Evolutionary conservation across 2,329 filamentous ascomycete genomes (phyloP), one percentile per base, ranked within the genome.

Genomic region (Decorospora gaudefroyi): DNA sequence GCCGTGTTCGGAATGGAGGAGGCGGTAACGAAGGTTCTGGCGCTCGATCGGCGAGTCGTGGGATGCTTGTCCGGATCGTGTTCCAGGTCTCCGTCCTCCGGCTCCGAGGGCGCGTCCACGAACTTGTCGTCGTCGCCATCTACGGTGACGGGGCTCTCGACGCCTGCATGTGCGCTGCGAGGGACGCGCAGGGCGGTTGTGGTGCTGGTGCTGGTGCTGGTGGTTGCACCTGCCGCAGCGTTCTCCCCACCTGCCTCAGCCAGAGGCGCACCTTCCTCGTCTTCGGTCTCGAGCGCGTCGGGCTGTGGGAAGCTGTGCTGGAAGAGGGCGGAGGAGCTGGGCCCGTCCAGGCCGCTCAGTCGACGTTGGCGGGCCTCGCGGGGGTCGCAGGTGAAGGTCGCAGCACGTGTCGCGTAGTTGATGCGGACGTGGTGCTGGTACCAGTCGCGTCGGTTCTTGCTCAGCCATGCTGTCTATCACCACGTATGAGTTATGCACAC

Each of bases 401-500:
- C 72, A 4, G 72, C 53, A 43, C 67, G 71, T 22, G 65, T 71
- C 42, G 71, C 73, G 57, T 74, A 69, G 57, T 71, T 68, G 67
- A 73, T 69, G 54, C 69, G 64, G 15, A 76, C 62, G 52, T 77
- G 74, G 57, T 74, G 69, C 54, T 73, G 79, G 67, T 84, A 85
- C 83, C 83, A 85, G 45, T 80, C 76, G 57, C 82, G 82, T 38
- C 81, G 75, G 63, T 85, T 79, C 48, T 77, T 80, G 55, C 79
- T 80, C 40, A 85, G 73, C 83, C 83, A 86, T 43, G 80, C 81
- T 56, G 82, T 79, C 30, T 69, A 38, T 41, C 21, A 28, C 27
- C 13, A 28, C 25, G 22, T 21, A 46, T 62, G 34, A 63, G 60
- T 38, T 29, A 18, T 29, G 44, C 27, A 37, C 37, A 15, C 42